Evolutionary conservation across 2,329 filamentous ascomycete genomes (phyloP).

Genomic region (Pyrenophora teres): DNA sequence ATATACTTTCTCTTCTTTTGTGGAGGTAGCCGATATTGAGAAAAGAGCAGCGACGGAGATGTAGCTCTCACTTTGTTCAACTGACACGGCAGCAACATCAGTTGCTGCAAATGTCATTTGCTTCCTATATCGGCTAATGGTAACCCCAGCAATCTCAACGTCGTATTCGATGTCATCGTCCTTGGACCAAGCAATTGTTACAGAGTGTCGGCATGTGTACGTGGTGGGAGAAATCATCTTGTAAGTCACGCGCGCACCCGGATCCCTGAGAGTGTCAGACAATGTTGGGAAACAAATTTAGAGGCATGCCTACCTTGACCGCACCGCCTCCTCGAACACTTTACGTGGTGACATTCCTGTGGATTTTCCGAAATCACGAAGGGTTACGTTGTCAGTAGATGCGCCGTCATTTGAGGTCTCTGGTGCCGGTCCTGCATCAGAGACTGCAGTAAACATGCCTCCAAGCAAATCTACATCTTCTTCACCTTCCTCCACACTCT

Average conservation of each 20-base stretch:
- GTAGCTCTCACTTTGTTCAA: slow-evolving; percentile 83
- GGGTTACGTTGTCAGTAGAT: slow-evolving; percentile 59
- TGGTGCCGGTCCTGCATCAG: slow-evolving; percentile 50
- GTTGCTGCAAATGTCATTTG: slow-evolving; percentile 72
- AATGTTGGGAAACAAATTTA: background rate
- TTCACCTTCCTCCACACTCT: slow-evolving; percentile 43
- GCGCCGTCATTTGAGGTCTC: slow-evolving; percentile 18
- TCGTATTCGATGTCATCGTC: slow-evolving; percentile 61
- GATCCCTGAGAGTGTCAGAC: slow-evolving; percentile 60
- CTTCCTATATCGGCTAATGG: slow-evolving; percentile 51
- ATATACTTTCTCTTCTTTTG: slow-evolving; percentile 84
- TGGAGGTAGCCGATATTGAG: slow-evolving; percentile 73
- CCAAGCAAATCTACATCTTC: slow-evolving; percentile 62
- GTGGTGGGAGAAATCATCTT: slow-evolving; percentile 71
- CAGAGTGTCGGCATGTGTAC: slow-evolving; percentile 75
- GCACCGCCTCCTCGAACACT: slow-evolving; percentile 84
- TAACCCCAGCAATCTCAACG: slow-evolving; percentile 50
- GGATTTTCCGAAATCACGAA: slow-evolving; percentile 85
- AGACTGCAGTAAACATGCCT: slow-evolving; percentile 60
- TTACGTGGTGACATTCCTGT: slow-evolving; percentile 75
- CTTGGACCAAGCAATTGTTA: slow-evolving; percentile 81
- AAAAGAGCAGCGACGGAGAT: slow-evolving; percentile 83
- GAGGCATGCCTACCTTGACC: slow-evolving; percentile 64
- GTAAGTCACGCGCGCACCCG: slow-evolving; percentile 69
- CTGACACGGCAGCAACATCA: slow-evolving; percentile 72